Conservation (phyloP, 2,329 filamentous ascomycete genomes). For the Penicillium occitanis region DNA sequence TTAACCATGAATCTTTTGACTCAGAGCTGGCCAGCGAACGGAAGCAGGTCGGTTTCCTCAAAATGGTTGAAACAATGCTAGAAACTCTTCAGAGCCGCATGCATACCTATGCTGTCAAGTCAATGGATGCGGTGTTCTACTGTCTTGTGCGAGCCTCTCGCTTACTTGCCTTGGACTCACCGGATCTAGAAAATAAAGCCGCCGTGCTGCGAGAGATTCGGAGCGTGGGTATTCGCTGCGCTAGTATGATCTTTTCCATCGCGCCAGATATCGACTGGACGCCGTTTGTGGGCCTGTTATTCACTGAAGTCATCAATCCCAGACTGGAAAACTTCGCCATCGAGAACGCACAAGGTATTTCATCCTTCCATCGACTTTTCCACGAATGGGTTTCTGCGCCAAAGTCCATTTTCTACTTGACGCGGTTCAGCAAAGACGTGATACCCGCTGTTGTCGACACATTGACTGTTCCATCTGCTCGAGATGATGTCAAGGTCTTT, state of each 20-base stretch:
- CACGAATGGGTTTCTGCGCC: constrained; percentile 73
- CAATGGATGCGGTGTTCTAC: constrained; percentile 77
- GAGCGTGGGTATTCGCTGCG: constrained; percentile 70
- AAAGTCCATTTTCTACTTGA: constrained; percentile 68
- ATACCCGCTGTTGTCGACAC: constrained; percentile 71
- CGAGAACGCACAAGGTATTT: constrained; percentile 88
- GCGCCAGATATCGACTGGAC: constrained; percentile 70
- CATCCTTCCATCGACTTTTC: constrained; percentile 76
- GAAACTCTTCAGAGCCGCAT: constrained; percentile 77
- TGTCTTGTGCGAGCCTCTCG: constrained; percentile 72
- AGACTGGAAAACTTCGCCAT: constrained; percentile 73
- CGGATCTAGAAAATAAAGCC: constrained; percentile 33
- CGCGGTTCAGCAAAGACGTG: constrained; percentile 59
- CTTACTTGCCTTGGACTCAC: constrained; percentile 39
- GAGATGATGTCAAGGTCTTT: constrained; percentile 83
- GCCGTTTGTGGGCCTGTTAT: constrained; percentile 67
- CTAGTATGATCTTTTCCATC: constrained; percentile 75
- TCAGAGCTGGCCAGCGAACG: constrained; percentile 64
- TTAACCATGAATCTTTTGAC: constrained; percentile 56
- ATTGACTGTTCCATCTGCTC: constrained; percentile 69
- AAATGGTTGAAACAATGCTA: constrained; percentile 86
- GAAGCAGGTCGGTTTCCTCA: constrained; percentile 86
- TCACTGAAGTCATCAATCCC: constrained; percentile 73
- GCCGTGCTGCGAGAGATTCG: constrained; percentile 51
- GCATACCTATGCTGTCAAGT: constrained; percentile 62